Percentiles rank a stretch among this genome's conserved stretches.
These are phyloP conservation scores for Flaveria bidentis DNA, from an alignment of 129 eudicot species.

Conservation along the genomic window DNA sequence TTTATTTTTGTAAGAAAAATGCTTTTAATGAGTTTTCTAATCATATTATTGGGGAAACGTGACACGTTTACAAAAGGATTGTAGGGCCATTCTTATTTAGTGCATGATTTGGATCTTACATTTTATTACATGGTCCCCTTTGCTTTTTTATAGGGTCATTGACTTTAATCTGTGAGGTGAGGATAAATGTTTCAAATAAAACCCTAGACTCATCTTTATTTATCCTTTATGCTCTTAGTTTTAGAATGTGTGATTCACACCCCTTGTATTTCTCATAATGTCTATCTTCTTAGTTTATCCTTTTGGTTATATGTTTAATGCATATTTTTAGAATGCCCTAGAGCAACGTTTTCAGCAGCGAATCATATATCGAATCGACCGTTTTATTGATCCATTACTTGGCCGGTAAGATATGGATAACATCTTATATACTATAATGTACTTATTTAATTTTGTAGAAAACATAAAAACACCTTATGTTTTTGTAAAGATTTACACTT, in stretches of 20 bases:
- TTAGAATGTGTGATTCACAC: background rate
- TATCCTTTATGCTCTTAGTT: conserved; percentile 1
- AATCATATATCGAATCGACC: no score
- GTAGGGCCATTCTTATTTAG: conserved; percentile 21
- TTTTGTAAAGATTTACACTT: no score
- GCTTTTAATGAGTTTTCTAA: background rate
- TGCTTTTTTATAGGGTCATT: conserved; percentile 35
- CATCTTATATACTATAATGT: no score
- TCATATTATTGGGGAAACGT: conserved; percentile 24
- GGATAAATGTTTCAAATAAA: conserved; percentile 5
- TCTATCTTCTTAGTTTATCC: background rate
- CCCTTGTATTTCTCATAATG: background rate
- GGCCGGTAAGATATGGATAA: no score
- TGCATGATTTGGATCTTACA: conserved; percentile 30
- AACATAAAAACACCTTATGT: no score
- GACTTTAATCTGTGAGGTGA: conserved; percentile 30
- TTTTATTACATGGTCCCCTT: conserved; percentile 29
- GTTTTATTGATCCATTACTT: no score
- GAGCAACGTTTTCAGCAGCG: no score
- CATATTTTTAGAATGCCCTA: background rate
- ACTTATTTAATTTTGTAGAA: no score
- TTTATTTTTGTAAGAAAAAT: background rate
- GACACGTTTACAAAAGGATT: conserved; percentile 32
- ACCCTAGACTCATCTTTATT: background rate
- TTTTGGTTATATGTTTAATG: background rate